phyloP scores from a whole-genome alignment of 768 basidiomycete species.

The Pholiota microspora region DNA sequence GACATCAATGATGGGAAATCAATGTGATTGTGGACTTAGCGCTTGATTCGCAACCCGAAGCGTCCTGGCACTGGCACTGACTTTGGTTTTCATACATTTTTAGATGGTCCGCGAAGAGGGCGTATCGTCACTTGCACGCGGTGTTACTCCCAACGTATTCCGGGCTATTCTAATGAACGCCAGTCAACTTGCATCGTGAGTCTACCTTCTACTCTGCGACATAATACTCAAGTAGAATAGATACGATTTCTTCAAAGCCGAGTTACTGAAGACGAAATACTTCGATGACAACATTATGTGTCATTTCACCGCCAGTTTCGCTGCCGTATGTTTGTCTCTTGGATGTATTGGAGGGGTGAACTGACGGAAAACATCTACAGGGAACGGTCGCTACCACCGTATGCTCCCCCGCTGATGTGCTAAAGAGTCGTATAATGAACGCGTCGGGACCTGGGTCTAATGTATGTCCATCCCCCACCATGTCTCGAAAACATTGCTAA shows the following conservation, averaged over 20 bases:
- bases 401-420: constrained; percentile 85
- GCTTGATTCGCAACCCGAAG: too few relatives aligned
- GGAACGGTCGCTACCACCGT: constrained; percentile 89
- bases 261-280: constrained; percentile 66
- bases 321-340: constrained; percentile 45
- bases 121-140: constrained; percentile 67
- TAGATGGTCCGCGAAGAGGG: constrained; percentile 92
- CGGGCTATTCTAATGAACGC: constrained; percentile 89
- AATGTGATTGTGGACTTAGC: too few relatives aligned
- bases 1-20: too few relatives aligned
- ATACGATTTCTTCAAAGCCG: constrained; percentile 91
- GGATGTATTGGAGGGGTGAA: neutral
- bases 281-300: constrained; percentile 81
- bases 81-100: neutral
- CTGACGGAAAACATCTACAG: constrained; percentile 28
- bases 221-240: constrained; percentile 28
- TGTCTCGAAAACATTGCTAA: neutral
- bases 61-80: too few relatives aligned
- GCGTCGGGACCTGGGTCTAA: constrained; percentile 79
- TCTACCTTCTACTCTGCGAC: constrained; percentile 7
- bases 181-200: constrained; percentile 86
- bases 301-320: constrained; percentile 86
- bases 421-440: constrained; percentile 91
- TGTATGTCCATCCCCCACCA: constrained; percentile 37
- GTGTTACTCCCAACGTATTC: constrained; percentile 82